Evolutionary conservation across 495 filamentous ascomycete genomes (phyloP).

Genomic region (Chlorociboria aeruginascens): DNA sequence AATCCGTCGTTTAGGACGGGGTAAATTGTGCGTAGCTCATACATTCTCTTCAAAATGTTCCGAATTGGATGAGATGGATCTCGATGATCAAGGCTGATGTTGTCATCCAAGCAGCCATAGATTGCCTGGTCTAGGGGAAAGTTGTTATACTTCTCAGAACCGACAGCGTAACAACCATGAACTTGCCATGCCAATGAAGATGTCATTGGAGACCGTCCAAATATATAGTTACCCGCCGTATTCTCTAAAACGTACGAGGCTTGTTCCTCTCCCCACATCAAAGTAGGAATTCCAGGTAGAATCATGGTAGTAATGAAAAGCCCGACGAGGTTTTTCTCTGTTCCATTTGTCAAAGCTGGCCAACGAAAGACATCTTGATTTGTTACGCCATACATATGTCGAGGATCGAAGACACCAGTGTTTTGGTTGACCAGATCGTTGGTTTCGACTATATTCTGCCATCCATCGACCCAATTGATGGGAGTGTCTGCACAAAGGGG

Average conservation of each 20-base stretch:
- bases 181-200: too few relatives aligned
- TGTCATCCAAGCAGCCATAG: too few relatives aligned
- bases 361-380: conserved; percentile 71
- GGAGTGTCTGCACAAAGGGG: too few relatives aligned
- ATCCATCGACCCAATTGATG: conserved; percentile 24
- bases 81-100: conserved; percentile 39
- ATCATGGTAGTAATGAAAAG: too few relatives aligned
- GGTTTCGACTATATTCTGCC: conserved; percentile 47
- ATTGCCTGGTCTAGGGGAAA: too few relatives aligned
- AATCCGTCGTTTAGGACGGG: conserved; percentile 17
- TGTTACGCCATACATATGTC: conserved; percentile 57
- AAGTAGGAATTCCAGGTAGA: too few relatives aligned
- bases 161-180: too few relatives aligned
- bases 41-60: conserved; percentile 59
- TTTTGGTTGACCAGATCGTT: conserved; percentile 58
- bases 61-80: conserved; percentile 56
- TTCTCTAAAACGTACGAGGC: too few relatives aligned
- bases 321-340: conserved; percentile 25
- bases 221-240: too few relatives aligned
- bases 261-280: too few relatives aligned
- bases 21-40: conserved; percentile 44
- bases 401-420: conserved; percentile 50
- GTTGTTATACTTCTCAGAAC: too few relatives aligned
- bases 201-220: too few relatives aligned
- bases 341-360: conserved; percentile 53